These are phyloP conservation scores for Citrus australasica DNA, from an alignment of 345 rosid species.

Conservation along the genomic window DNA sequence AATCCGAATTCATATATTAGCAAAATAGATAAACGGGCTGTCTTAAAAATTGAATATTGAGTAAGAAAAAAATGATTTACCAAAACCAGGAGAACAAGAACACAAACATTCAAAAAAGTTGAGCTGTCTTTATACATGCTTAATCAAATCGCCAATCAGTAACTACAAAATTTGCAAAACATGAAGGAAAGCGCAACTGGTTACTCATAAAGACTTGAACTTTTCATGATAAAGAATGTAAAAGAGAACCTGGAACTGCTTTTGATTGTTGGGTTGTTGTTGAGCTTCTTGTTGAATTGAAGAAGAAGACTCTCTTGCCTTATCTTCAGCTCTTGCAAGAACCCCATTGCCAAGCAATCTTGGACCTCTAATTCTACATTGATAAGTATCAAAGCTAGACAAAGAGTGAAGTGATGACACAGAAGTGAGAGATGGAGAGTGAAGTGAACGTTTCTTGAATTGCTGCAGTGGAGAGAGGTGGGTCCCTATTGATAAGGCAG, in stretches of 20 bases:
- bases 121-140: not conserved
- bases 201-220: not conserved
- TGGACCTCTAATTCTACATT: conserved; percentile 36
- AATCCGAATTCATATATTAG: conserved; percentile 7
- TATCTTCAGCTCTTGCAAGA: conserved; percentile 73
- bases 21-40: conserved; percentile 16
- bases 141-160: not conserved
- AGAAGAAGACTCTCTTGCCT: conserved; percentile 49
- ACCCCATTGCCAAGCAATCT: conserved; percentile 38
- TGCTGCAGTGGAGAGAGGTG: conserved; percentile 33
- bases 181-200: not conserved
- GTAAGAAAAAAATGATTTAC: not conserved
- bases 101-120: not conserved
- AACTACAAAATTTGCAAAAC: not conserved
- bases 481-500: conserved; percentile 48
- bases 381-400: conserved; percentile 31
- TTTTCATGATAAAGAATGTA: not conserved
- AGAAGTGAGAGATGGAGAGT: conserved; percentile 18
- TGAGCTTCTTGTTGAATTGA: conserved; percentile 28
- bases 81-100: not conserved
- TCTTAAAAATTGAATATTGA: not conserved
- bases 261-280: conserved; percentile 33
- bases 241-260: conserved; percentile 52
- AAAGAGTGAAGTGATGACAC: conserved; percentile 20
- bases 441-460: conserved; percentile 27